Evolutionary conservation across 768 basidiomycete genomes (phyloP).

Genomic region (Podaxis carcinomalis): DNA sequence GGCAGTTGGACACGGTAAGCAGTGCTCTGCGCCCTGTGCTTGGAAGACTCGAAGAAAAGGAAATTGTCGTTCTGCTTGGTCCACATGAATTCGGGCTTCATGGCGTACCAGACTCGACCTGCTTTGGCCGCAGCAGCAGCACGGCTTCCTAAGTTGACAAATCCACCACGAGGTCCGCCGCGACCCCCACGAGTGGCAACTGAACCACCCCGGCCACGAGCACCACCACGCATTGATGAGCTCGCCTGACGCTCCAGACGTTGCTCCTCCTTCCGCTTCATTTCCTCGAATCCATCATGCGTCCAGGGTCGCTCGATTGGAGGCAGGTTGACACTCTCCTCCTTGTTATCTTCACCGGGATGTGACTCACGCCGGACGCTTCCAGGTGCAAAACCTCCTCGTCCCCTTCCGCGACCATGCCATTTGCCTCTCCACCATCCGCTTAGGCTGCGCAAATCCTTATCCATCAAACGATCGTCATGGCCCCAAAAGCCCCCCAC

Average conservation of each 20-base stretch:
- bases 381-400: constrained; percentile 32
- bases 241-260: constrained; percentile 21
- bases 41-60: constrained; percentile 63
- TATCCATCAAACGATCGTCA: constrained; percentile 85
- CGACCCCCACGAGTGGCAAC: constrained; percentile 42
- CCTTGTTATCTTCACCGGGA: constrained; percentile 33
- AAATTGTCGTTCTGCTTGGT: constrained; percentile 79
- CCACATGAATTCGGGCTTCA: constrained; percentile 80
- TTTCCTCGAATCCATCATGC: constrained; percentile 87
- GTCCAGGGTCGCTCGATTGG: constrained; percentile 73
- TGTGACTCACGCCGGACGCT: constrained; percentile 54
- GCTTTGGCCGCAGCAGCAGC: constrained; percentile 23
- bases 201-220: constrained; percentile 44
- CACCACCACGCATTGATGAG: constrained; percentile 29
- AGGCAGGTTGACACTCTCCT: constrained; percentile 28
- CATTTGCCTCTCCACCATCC: constrained; percentile 85
- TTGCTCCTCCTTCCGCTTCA: constrained; percentile 71
- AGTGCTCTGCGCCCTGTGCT: constrained; percentile 52
- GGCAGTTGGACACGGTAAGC: constrained; percentile 63
- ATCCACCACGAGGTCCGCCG: constrained; percentile 40
- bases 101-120: constrained; percentile 60
- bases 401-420: constrained; percentile 59
- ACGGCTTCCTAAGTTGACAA: constrained; percentile 13
- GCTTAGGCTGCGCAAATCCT: constrained; percentile 76
- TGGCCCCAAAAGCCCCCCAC: constrained; percentile 95